A percentile compares a stretch with the other conserved stretches of the same genome.
phyloP scores from a whole-genome alignment of 2,329 filamentous ascomycete genomes.

The Fusarium luffae region DNA sequence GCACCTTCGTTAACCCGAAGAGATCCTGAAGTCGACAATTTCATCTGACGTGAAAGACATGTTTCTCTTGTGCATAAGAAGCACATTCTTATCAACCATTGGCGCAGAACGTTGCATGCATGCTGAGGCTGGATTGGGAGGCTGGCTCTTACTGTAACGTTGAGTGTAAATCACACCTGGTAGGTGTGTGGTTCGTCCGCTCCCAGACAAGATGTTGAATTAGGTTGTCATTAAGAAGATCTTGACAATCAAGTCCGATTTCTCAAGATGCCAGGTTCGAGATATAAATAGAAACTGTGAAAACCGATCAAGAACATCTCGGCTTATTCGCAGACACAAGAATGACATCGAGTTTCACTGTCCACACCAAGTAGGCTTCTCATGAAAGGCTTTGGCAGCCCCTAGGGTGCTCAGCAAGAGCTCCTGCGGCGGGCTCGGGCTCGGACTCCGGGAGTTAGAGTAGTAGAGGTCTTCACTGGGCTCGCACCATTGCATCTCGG shows the following conservation, averaged over 20 bases:
- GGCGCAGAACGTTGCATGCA: conserved; percentile 34
- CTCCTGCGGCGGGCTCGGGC: background rate
- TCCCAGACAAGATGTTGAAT: conserved; percentile 15
- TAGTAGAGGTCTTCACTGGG: background rate
- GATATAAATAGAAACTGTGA: background rate
- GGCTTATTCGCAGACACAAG: background rate
- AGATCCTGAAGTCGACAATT: background rate
- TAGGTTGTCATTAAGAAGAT: background rate
- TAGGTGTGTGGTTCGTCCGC: conserved; percentile 6
- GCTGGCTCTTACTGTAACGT: conserved; percentile 25
- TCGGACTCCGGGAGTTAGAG: background rate
- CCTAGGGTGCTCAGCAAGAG: background rate
- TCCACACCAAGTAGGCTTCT: background rate
- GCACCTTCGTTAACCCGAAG: background rate
- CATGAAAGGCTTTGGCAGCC: background rate
- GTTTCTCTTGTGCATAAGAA: background rate
- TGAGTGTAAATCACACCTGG: conserved; percentile 16
- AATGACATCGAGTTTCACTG: background rate
- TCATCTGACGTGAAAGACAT: background rate
- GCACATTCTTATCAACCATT: background rate
- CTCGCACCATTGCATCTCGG: background rate
- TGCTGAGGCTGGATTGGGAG: conserved; percentile 32
- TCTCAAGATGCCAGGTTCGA: background rate
- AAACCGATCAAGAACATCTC: background rate
- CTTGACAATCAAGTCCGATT: background rate